These are phyloP conservation scores for Ocimum tenuiflorum DNA, from an alignment of 257 asterid species.

Conservation along the genomic window DNA sequence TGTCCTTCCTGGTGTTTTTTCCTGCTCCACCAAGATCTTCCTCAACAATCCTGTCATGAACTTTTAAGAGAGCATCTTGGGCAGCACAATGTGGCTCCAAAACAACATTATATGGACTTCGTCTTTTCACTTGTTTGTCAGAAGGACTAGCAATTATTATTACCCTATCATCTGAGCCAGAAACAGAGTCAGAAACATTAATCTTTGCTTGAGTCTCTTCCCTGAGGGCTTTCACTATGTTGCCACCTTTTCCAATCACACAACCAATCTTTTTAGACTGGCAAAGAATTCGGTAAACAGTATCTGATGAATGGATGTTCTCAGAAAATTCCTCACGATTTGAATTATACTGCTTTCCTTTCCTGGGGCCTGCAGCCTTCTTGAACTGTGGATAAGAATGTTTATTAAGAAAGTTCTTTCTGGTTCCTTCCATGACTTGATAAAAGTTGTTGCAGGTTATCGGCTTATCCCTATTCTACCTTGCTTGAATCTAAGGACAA, in stretches of 20 bases:
- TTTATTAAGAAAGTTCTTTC: conserved; percentile 34
- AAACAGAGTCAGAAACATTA: conserved; percentile 58
- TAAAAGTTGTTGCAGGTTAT: background rate
- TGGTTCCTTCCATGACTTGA: conserved; percentile 52
- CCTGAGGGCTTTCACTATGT: conserved; percentile 60
- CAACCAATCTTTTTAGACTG: conserved; percentile 67
- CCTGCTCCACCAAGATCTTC: conserved; percentile 47
- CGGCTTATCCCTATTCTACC: conserved; percentile 7
- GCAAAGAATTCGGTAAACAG: conserved; percentile 58
- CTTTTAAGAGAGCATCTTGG: conserved; percentile 74
- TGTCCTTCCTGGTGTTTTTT: conserved; percentile 34
- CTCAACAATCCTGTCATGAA: conserved; percentile 63
- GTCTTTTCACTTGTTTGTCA: conserved; percentile 35
- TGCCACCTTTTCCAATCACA: conserved; percentile 84
- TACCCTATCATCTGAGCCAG: conserved; percentile 76
- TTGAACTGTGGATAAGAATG: conserved; percentile 52
- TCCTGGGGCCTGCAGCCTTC: conserved; percentile 45
- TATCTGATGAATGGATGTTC: conserved; percentile 40
- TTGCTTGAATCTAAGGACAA: conserved; percentile 12
- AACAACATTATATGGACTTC: conserved; percentile 17
- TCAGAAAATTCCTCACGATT: conserved; percentile 34
- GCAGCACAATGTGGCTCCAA: conserved; percentile 69
- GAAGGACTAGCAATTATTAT: conserved; percentile 58
- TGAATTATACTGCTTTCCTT: conserved; percentile 39
- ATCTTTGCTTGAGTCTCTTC: conserved; percentile 83